phyloP scores from a whole-genome alignment of 177 flowering plant genomes.

The Vitis hybrid region DNA sequence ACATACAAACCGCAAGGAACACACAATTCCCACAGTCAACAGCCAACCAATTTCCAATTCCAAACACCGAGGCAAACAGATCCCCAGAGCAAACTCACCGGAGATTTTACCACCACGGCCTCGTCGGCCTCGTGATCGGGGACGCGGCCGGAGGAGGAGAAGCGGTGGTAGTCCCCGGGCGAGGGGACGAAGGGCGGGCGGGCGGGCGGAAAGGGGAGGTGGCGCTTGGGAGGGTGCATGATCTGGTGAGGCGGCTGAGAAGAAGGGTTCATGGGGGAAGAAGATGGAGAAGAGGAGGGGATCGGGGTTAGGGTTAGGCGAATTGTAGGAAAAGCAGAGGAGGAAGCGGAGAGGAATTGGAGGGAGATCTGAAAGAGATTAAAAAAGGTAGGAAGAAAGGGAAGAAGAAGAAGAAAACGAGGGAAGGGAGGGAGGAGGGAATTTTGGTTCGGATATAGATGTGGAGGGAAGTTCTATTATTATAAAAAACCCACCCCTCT shows the following conservation, averaged over 20 bases:
- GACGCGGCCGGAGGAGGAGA: conserved; percentile 19
- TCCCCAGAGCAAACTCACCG: conserved; percentile 32
- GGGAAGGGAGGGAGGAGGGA: conserved; percentile 41
- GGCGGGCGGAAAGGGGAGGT: conserved; percentile 57
- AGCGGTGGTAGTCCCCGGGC: conserved; percentile 70
- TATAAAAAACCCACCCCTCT: not conserved
- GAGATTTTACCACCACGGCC: conserved; percentile 54
- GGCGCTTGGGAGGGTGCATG: conserved; percentile 31
- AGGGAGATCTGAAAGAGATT: conserved; percentile 4
- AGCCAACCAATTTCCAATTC: not conserved
- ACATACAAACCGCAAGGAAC: not conserved
- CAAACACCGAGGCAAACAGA: not conserved
- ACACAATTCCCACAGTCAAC: not conserved
- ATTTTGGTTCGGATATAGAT: conserved; percentile 71
- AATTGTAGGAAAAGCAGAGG: not conserved
- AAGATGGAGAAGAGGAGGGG: not conserved
- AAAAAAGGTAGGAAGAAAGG: conserved; percentile 8
- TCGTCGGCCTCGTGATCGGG: conserved; percentile 40
- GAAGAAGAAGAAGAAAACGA: conserved; percentile 23
- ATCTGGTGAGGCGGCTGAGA: conserved; percentile 8
- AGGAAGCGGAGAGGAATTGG: not conserved
- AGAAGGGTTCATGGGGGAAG: not conserved
- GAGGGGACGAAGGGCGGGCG: conserved; percentile 61
- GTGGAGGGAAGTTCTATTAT: conserved; percentile 55
- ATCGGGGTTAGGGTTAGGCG: not conserved